These are phyloP conservation scores for Puccinia horiana DNA, from an alignment of 1,284 basidiomycete genomes.

Conservation along the genomic window DNA sequence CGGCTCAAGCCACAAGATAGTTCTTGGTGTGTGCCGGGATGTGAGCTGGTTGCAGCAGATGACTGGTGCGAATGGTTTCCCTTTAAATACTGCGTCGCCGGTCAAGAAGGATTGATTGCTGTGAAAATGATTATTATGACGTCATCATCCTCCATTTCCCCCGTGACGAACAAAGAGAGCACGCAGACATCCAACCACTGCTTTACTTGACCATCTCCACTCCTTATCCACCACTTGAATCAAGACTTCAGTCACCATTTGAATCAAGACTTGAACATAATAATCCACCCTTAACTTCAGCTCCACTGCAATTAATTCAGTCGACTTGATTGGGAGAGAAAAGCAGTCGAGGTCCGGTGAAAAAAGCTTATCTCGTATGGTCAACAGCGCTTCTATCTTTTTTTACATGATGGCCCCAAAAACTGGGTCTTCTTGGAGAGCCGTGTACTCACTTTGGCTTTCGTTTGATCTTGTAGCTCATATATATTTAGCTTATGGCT, in stretches of 20 bases:
- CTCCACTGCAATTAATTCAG: background rate
- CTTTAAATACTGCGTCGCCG: background rate
- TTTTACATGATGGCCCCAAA: background rate
- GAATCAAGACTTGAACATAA: background rate
- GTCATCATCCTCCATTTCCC: background rate
- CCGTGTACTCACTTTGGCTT: background rate
- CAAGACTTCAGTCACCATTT: background rate
- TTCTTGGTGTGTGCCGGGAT: too few species aligned
- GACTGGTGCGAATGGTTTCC: background rate
- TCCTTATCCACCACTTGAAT: background rate
- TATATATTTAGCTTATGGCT: background rate
- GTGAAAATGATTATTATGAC: background rate
- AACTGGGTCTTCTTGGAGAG: background rate
- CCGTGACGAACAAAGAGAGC: background rate
- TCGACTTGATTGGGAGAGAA: background rate
- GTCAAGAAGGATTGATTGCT: background rate
- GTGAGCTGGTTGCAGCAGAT: too few species aligned
- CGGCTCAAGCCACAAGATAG: too few species aligned
- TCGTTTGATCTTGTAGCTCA: background rate
- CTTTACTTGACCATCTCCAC: background rate
- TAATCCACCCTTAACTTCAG: background rate
- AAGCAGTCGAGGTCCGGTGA: background rate
- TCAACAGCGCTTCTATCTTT: background rate
- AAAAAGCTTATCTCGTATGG: background rate
- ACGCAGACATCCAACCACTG: background rate